Percentiles rank a stretch among this genome's conserved stretches.
Conservation (phyloP, 2,329 filamentous ascomycete species). For the Ophiostoma quercus region DNA sequence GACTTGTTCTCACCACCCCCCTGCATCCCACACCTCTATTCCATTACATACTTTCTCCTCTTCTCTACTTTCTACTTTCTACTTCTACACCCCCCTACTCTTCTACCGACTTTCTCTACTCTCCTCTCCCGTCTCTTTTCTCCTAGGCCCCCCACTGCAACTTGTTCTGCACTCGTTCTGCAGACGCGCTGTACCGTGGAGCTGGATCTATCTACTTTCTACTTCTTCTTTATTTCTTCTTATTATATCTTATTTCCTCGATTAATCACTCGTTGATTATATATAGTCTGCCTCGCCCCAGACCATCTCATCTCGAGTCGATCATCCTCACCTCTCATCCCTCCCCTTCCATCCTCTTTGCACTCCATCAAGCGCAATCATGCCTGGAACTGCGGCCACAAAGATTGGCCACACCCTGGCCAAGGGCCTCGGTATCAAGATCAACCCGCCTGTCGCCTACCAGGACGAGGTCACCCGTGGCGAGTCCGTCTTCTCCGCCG, state of each 20-base stretch:
- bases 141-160: constrained; percentile 18
- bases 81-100: not conserved
- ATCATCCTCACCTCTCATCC: constrained; percentile 6
- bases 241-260: constrained; percentile 1
- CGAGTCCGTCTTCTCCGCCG: constrained; percentile 71
- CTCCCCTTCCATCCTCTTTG: not conserved
- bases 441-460: constrained; percentile 59
- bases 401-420: constrained; percentile 69
- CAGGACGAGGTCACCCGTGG: constrained; percentile 64
- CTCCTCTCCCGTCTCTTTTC: constrained; percentile 10
- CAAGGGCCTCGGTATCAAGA: constrained; percentile 75
- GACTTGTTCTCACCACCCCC: constrained; percentile 5
- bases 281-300: constrained; percentile 20
- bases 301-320: not conserved
- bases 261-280: constrained; percentile 17
- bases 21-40: constrained; percentile 14
- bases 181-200: constrained; percentile 24
- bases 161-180: constrained; percentile 1
- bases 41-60: not conserved
- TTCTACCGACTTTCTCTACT: not conserved
- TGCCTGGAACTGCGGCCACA: constrained; percentile 34
- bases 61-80: not conserved
- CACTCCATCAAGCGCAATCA: constrained; percentile 15
- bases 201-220: constrained; percentile 21
- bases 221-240: not conserved